Percentiles rank a stretch among this genome's conserved stretches.
These are phyloP conservation scores for Daphne laureola DNA, from an alignment of 441 rosid genomes.

Conservation along the genomic window DNA sequence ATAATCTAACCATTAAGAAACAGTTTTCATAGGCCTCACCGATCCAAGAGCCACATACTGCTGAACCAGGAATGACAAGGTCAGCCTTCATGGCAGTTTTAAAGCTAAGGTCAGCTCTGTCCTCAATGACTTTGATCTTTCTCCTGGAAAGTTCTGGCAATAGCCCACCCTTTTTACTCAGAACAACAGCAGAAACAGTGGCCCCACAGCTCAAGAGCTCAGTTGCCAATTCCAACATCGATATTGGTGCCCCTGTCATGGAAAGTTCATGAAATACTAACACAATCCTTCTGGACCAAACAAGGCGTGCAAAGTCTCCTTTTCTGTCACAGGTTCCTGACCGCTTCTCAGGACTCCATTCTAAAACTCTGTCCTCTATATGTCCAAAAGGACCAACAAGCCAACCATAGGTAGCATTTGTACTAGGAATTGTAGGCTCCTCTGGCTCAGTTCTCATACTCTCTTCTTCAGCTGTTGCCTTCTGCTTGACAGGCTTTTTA, in stretches of 20 bases:
- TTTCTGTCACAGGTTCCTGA: conserved; percentile 93
- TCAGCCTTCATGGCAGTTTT: conserved; percentile 95
- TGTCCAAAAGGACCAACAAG: conserved; percentile 91
- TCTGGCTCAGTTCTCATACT: conserved; percentile 34
- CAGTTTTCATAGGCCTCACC: conserved; percentile 36
- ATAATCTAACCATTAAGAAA: conserved; percentile 2
- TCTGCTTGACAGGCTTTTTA: conserved; percentile 35
- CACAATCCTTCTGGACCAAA: conserved; percentile 91
- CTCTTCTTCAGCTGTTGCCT: conserved; percentile 28
- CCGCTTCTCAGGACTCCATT: conserved; percentile 88
- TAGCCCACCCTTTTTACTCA: conserved; percentile 89
- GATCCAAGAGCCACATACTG: conserved; percentile 95
- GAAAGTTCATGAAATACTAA: conserved; percentile 91
- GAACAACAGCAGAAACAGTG: conserved; percentile 88
- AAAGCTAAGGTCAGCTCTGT: conserved; percentile 82
- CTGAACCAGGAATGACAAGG: conserved; percentile 94
- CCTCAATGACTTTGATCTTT: conserved; percentile 86
- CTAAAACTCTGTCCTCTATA: conserved; percentile 60
- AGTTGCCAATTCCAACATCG: conserved; percentile 95
- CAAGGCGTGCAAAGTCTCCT: conserved; percentile 82
- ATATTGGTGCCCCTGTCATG: conserved; percentile 97
- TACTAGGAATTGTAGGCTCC: conserved; percentile 58
- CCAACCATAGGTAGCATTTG: conserved; percentile 57
- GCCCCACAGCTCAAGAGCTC: conserved; percentile 99
- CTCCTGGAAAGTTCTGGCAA: conserved; percentile 80